Conservation (phyloP, 73 alveolate genomes). For the Paramecium pentaurelia region DNA sequence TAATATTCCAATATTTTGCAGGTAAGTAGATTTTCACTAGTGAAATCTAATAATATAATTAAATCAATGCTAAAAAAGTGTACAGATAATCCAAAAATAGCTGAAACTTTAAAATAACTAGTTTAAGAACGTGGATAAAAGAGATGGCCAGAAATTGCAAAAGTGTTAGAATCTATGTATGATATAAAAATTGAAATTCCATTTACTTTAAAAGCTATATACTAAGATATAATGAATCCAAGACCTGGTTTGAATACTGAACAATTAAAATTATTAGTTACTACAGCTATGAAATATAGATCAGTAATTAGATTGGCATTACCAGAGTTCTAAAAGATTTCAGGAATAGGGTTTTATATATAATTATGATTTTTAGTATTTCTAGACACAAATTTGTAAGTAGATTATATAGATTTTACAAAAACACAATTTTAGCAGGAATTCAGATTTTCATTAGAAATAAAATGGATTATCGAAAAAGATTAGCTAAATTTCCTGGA, state of each 20-base stretch:
- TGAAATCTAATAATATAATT: not conserved
- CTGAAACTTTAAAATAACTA: not conserved
- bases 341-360: not conserved
- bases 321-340: not conserved
- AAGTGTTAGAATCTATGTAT: not conserved
- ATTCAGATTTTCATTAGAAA: not conserved
- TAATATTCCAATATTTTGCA: not conserved
- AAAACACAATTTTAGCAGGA: not conserved
- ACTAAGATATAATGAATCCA: not conserved
- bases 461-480: not conserved
- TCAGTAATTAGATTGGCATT: not conserved
- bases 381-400: not conserved
- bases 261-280: not conserved
- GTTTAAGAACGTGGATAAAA: not conserved
- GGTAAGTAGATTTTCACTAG: not conserved
- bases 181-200: not conserved
- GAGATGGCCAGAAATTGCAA: not conserved
- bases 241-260: not conserved
- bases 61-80: not conserved
- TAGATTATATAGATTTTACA: not conserved
- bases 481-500: not conserved
- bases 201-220: not conserved
- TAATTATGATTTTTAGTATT: not conserved
- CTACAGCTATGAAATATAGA: not conserved
- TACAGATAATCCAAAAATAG: not conserved